Conservation (phyloP, 2,329 filamentous ascomycete genomes). For the Calcarisporium arbuscula region DNA sequence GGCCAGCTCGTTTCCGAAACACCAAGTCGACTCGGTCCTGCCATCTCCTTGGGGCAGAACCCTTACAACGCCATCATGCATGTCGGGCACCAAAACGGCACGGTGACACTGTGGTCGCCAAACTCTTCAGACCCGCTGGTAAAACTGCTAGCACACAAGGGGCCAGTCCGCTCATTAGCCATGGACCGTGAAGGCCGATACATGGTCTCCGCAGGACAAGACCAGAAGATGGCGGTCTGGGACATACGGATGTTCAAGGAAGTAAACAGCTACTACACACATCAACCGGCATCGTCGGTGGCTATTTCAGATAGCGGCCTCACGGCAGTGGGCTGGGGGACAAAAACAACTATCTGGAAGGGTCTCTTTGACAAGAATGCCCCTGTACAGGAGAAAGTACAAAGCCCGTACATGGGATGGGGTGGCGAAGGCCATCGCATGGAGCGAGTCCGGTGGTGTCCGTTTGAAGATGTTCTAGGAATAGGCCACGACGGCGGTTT, state of each 20-base stretch:
- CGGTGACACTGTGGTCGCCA: conserved; percentile 92
- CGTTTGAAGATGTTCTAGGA: conserved; percentile 88
- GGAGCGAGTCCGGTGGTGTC: conserved; percentile 84
- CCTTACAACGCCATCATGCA: conserved; percentile 88
- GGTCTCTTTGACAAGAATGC: conserved; percentile 73
- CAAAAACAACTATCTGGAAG: conserved; percentile 83
- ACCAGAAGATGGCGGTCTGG: conserved; percentile 90
- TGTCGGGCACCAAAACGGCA: conserved; percentile 89
- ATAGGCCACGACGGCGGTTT: conserved; percentile 81
- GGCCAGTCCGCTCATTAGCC: conserved; percentile 78
- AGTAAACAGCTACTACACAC: conserved; percentile 81
- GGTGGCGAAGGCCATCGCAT: conserved; percentile 77
- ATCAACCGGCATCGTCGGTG: conserved; percentile 74
- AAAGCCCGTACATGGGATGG: conserved; percentile 90
- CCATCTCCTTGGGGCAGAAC: conserved; percentile 81
- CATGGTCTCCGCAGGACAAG: conserved; percentile 91
- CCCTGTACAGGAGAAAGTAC: conserved; percentile 68
- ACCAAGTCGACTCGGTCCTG: conserved; percentile 75
- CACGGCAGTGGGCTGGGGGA: conserved; percentile 87
- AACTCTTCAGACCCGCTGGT: conserved; percentile 82
- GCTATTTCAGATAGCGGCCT: conserved; percentile 84
- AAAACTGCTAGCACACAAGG: conserved; percentile 83
- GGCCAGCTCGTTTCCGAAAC: conserved; percentile 83
- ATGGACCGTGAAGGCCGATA: conserved; percentile 88
- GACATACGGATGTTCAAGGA: conserved; percentile 92